Base-by-base conservation (phyloP, 257 asterid genomes). In the Nicotiana undulata region DNA sequence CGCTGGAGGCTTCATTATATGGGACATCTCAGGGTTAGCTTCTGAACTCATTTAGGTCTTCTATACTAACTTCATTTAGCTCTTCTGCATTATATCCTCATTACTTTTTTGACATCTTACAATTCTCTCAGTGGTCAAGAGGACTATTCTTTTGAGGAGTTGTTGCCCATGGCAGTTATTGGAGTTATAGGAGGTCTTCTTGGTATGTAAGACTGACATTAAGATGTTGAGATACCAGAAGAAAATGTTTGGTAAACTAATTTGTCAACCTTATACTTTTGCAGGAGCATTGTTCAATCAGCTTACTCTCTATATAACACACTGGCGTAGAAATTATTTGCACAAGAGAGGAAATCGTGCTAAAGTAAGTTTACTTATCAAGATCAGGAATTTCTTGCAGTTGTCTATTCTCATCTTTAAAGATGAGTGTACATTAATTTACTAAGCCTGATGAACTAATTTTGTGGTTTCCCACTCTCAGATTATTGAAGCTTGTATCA, bases 141-240 rank as follows among this genome's bases (percentile, higher is more conserved):
- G 80, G 99, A 96, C 89, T 96, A 96, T 89, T 94, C 98, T 34
- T 91, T 96, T 85, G 91, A 86, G 89, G 99, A 96, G 88, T 75
- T 96, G 90, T 85, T 94, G 85, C 99, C 99, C 56, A 94, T 96
- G 98, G 98, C 98, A 75, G 89, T 96, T 84, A 94, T 94, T 85
- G 99, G 98, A n/a, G 90, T 96, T 52, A 90, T 94, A 53, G 99
- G 99, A 77, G 99, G 99, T 76, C 98, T 96, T 83, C 97, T 96
- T 55, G 99, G 99, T 96, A 90, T 75, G 94, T 81, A 44, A 66
- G 79, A 49, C 29, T 61, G 61, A 60, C 28, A 65, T 52, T 65
- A 26, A 79, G 81, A 77, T 83, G 83, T 79, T n/a, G 52, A 83
- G 37, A 81, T 80, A 37, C 64, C 22, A 1, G 72, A 68, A 56